Percentiles rank a stretch among this genome's conserved stretches.
phyloP scores from a whole-genome alignment of 306 rosid species.

The Heteromeles arbutifolia region DNA sequence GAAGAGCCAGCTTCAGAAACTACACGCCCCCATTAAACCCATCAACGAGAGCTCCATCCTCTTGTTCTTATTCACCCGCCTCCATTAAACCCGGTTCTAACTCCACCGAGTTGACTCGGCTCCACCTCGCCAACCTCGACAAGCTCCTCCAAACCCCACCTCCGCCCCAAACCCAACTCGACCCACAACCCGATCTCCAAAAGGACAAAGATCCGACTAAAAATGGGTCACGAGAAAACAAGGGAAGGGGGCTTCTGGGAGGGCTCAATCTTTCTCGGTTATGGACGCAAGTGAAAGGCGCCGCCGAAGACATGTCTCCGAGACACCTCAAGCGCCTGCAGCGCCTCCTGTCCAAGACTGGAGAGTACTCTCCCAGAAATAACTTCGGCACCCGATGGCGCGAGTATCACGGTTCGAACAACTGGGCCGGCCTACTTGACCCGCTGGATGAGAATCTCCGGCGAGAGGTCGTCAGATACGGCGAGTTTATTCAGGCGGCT shows the following conservation, averaged over 20 bases:
- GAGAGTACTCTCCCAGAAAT: constrained; percentile 75
- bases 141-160: constrained; percentile 46
- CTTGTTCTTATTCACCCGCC: constrained; percentile 18
- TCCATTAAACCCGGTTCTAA: not conserved
- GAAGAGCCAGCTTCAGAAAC: constrained; percentile 44
- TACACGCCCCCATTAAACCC: constrained; percentile 55
- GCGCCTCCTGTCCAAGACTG: constrained; percentile 54
- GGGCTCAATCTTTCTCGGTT: constrained; percentile 45
- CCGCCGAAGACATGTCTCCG: constrained; percentile 88
- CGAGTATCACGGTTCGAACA: constrained; percentile 68
- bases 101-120: constrained; percentile 25
- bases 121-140: constrained; percentile 67
- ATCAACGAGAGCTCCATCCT: constrained; percentile 5
- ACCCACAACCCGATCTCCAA: constrained; percentile 2
- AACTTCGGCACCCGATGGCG: constrained; percentile 52
- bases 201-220: not conserved
- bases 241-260: constrained; percentile 38
- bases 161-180: constrained; percentile 10
- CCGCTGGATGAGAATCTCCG: constrained; percentile 93
- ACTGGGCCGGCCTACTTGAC: constrained; percentile 81
- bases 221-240: constrained; percentile 19
- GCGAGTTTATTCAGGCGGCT: constrained; percentile 85
- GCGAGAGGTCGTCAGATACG: constrained; percentile 79
- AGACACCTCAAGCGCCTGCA: constrained; percentile 54
- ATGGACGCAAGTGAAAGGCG: constrained; percentile 53